phyloP scores from a whole-genome alignment of 179 eudicot genomes.

The Pouteria campechiana region DNA sequence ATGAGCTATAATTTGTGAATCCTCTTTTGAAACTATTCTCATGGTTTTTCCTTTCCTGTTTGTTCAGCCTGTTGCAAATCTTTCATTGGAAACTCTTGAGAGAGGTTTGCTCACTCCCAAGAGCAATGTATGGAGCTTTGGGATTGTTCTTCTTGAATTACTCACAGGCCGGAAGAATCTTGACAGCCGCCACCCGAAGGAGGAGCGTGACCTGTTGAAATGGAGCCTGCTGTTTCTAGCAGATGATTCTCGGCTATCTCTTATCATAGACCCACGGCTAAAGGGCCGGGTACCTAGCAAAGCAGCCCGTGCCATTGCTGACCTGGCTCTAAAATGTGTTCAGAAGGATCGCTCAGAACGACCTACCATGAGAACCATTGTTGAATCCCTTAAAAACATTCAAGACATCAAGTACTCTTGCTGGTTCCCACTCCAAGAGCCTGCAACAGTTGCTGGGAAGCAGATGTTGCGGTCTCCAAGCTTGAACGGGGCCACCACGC shows the following conservation, averaged over 20 bases:
- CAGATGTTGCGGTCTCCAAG: slow-evolving; percentile 77
- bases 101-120: slow-evolving; percentile 84
- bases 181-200: slow-evolving; percentile 59
- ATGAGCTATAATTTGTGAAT: no score
- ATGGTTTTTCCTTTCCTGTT: not conserved
- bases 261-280: slow-evolving; percentile 85
- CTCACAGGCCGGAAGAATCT: slow-evolving; percentile 80
- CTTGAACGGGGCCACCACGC: slow-evolving; percentile 34
- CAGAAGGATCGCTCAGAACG: slow-evolving; percentile 86
- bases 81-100: slow-evolving; percentile 74
- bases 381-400: slow-evolving; percentile 49
- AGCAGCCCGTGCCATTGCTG: slow-evolving; percentile 79
- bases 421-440: slow-evolving; percentile 81
- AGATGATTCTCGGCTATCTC: slow-evolving; percentile 65
- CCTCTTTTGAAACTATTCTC: no score
- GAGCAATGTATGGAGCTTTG: slow-evolving; percentile 91
- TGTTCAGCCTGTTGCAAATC: slow-evolving; percentile 72
- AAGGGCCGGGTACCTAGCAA: slow-evolving; percentile 79
- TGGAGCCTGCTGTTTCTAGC: slow-evolving; percentile 84
- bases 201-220: slow-evolving; percentile 77
- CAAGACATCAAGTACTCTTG: slow-evolving; percentile 74
- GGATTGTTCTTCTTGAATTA: slow-evolving; percentile 78
- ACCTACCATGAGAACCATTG: slow-evolving; percentile 81
- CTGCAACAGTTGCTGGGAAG: slow-evolving; percentile 39
- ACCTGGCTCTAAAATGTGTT: slow-evolving; percentile 73